Conservation (phyloP, 2,329 filamentous ascomycete species). For the Leptographium flavum region DNA sequence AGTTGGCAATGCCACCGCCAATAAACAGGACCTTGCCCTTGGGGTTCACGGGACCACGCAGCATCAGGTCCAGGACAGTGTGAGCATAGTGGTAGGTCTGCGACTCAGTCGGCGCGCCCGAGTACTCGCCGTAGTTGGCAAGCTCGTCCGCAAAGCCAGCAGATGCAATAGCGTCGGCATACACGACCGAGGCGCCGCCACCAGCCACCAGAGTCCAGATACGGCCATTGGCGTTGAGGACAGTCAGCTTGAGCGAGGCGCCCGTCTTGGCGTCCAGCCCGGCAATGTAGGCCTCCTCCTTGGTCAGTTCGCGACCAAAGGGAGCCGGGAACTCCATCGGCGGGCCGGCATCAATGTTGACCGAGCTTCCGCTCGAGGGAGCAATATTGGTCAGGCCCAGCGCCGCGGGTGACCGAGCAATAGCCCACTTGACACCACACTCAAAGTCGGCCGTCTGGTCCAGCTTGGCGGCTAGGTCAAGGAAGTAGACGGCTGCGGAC, state of each 20-base stretch:
- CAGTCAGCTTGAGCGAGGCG: conserved; percentile 94
- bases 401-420: conserved; percentile 80
- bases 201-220: conserved; percentile 98
- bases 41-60: conserved; percentile 68
- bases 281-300: conserved; percentile 98
- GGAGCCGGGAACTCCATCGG: conserved; percentile 98
- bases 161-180: conserved; percentile 95
- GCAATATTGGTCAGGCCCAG: conserved; percentile 64
- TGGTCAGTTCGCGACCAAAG: conserved; percentile 94
- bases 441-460: conserved; percentile 99
- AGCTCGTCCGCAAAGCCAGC: conserved; percentile 90
- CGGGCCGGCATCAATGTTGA: conserved; percentile 89
- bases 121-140: conserved; percentile 99
- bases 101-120: conserved; percentile 93
- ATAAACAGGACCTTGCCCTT: conserved; percentile 99
- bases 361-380: conserved; percentile 51
- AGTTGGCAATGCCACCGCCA: conserved; percentile 99
- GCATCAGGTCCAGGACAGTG: conserved; percentile 94
- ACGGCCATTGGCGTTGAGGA: conserved; percentile 80
- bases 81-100: conserved; percentile 99
- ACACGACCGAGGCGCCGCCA: conserved; percentile 98
- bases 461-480: conserved; percentile 95
- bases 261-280: conserved; percentile 99
- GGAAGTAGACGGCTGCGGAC: conserved; percentile 90
- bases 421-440: conserved; percentile 97